These are phyloP conservation scores for Aureobasidium sp. DNA, from an alignment of 2,329 filamentous ascomycete genomes.

Conservation along the genomic window DNA sequence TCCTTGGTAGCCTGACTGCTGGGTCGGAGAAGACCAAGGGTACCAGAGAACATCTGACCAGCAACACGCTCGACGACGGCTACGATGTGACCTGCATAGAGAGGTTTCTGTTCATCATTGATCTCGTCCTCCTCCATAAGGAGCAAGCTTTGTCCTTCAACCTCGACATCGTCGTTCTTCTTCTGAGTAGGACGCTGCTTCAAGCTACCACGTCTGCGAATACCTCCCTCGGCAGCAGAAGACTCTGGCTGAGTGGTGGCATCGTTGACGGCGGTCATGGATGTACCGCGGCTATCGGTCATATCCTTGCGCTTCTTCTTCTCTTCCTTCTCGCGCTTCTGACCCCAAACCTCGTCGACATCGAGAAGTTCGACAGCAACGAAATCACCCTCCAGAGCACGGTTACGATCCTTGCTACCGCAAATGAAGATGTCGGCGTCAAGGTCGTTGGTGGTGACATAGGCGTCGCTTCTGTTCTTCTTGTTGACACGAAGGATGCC, in stretches of 20 bases:
- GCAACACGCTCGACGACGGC: constrained; percentile 95
- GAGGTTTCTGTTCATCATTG: constrained; percentile 93
- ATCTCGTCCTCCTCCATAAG: constrained; percentile 98
- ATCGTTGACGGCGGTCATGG: constrained; percentile 59
- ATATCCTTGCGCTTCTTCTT: constrained; percentile 99
- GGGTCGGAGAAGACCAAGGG: constrained; percentile 83
- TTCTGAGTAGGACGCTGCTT: constrained; percentile 96
- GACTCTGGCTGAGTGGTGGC: constrained; percentile 49
- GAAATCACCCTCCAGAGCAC: constrained; percentile 89
- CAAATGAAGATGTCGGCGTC: constrained; percentile 99
- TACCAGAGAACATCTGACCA: constrained; percentile 97
- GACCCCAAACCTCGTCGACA: constrained; percentile 95
- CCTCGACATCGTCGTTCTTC: constrained; percentile 99
- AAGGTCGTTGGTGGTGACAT: constrained; percentile 88
- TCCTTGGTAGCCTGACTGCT: constrained; percentile 99
- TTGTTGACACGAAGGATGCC: constrained; percentile 98
- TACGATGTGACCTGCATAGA: constrained; percentile 95
- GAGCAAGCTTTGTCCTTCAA: constrained; percentile 92
- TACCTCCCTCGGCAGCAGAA: constrained; percentile 70
- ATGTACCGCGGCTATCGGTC: constrained; percentile 78
- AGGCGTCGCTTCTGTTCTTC: constrained; percentile 98
- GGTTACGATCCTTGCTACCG: constrained; percentile 96
- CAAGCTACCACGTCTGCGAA: constrained; percentile 88
- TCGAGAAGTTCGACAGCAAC: constrained; percentile 94
- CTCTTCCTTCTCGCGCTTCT: constrained; percentile 98